Evolutionary conservation across 2,329 filamentous ascomycete genomes (phyloP), one percentile per base, ranked within the genome.

Genomic region (Blastomyces parvus): DNA sequence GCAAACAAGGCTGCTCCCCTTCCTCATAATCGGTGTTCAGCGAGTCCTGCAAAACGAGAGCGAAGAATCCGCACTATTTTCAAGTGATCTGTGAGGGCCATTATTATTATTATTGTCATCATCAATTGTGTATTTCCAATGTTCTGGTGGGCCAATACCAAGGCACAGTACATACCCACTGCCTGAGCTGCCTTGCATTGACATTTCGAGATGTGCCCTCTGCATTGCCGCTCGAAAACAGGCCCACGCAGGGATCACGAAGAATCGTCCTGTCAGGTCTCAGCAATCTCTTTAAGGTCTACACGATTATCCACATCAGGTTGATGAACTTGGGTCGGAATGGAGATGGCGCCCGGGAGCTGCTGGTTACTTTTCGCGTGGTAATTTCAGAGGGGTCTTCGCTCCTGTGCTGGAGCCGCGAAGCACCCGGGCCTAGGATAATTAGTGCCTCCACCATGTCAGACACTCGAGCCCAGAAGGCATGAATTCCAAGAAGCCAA

Each of bases 281-380:
- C 42, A 27, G 7, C 33, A 30, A 59, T 30, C 27, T 46, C 17
- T 58, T 59, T 44, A 46, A 48, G 22, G 25, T 48, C 9, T 57
- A 42, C 36, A 3, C 27, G 25, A 48, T 46, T 59, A 25, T 59
- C 57, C 57, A 59, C 25, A 48, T 48, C 57, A 30, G 33, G 13
- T n/a, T 19, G 25, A 33, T n/a, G 22, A 22, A 36, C 14, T 27
- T 59, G 14, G 57, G 57, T 33, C 14, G 13, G 30, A 48, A 33
- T 22, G 17, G 17, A 48, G 42, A 48, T 48, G 57, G 40, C 57
- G 27, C 57, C 42, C 36, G 57, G 36, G 14, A 59, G 17, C 57
- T 33, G 25, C 57, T 36, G 42, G 40, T 42, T 59, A 36, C n/a
- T 3, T 48, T 48, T 48, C 57, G 57, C 57, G 57, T 59, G 57